phyloP scores from a whole-genome alignment of 352 stramenopile genomes.

The Globisporangium carolinianum region DNA sequence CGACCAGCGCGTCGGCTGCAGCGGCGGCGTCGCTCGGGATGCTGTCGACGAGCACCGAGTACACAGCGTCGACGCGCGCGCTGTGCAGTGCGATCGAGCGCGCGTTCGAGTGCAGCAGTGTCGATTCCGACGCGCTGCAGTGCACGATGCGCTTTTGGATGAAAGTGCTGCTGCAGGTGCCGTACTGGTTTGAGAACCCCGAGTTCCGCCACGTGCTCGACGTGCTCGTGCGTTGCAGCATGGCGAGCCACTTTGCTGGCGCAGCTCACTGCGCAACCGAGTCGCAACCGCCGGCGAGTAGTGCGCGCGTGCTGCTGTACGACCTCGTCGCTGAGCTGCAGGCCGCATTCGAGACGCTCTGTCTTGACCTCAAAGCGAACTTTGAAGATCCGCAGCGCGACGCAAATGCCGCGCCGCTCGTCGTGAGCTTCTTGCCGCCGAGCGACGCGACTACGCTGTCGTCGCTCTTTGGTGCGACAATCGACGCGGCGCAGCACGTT shows the following conservation, averaged over 20 bases:
- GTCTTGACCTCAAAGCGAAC: conserved; percentile 21
- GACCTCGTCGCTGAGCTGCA: conserved; percentile 33
- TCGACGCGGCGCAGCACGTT: conserved; percentile 60
- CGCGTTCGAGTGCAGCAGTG: conserved; percentile 51
- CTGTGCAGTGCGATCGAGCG: conserved; percentile 49
- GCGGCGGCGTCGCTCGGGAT: conserved; percentile 41
- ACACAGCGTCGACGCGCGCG: conserved; percentile 41
- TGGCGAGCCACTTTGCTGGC: conserved; percentile 17
- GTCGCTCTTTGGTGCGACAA: conserved; percentile 59
- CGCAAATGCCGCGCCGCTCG: conserved; percentile 23
- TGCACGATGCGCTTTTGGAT: conserved; percentile 54
- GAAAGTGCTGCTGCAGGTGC: conserved; percentile 56
- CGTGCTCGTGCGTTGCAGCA: conserved; percentile 59
- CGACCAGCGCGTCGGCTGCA: conserved; percentile 12
- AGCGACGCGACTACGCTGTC: conserved; percentile 33
- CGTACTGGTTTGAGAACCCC: conserved; percentile 74
- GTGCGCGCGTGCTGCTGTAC: conserved; percentile 19
- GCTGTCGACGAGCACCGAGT: conserved; percentile 34
- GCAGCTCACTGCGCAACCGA: not conserved
- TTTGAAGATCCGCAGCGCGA: conserved; percentile 24
- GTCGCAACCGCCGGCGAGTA: not conserved
- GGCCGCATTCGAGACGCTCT: conserved; percentile 28
- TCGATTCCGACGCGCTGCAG: conserved; percentile 21
- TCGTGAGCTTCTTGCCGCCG: conserved; percentile 66
- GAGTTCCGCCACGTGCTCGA: conserved; percentile 62